Base-by-base conservation (phyloP, 1,139 yeast species). In the Taphrina wiesneri region DNA sequence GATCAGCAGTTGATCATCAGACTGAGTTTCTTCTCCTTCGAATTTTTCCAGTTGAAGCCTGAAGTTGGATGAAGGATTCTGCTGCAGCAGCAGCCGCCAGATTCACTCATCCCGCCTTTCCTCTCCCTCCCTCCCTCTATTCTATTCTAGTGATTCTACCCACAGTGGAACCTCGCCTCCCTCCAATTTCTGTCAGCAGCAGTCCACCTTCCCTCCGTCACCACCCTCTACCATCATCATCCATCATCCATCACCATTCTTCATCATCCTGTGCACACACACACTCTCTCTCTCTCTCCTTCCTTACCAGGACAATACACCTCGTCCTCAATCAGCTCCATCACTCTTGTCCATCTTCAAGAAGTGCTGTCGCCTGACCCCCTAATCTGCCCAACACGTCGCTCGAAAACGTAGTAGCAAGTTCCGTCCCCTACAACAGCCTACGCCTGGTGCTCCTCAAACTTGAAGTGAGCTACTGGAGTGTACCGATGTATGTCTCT, bases 401-500 rank as follows among this genome's bases (percentile, higher is more conserved):
- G 59, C 49, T 28, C 30, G 34, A 30, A 39, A 25, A 39, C 21
- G 3, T 17, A 23, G 49, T 36, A 54, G 49, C 59, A 15, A 21
- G 32, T 41, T 30, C 59, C 32, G 49, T 54, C 39, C 59, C 59
- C 47, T 54, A 54, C 59, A 54, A 23, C 36, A 36, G 43, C 28
- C 32, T 39, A 23, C 59, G 32, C 49, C 59, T 54, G 26, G 59
- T 54, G 49, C 59, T 54, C 59, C 47, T 54, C 34, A 32, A 21
- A 32, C 56, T 32, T 30, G 45, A 52, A 52, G 56, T 52, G 56
- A 52, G 56, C 49, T 54, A 54, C 59, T 54, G 59, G 59, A 54
- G 59, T 39, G 59, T 54, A 39, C 59, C 59, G 5, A 54, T 52
- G 56, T 52, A 34, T 26, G 56, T 28, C 54, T 17, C 23, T 26